phyloP scores from a whole-genome alignment of 805 yeast species.

The Suhomyces sp. region DNA sequence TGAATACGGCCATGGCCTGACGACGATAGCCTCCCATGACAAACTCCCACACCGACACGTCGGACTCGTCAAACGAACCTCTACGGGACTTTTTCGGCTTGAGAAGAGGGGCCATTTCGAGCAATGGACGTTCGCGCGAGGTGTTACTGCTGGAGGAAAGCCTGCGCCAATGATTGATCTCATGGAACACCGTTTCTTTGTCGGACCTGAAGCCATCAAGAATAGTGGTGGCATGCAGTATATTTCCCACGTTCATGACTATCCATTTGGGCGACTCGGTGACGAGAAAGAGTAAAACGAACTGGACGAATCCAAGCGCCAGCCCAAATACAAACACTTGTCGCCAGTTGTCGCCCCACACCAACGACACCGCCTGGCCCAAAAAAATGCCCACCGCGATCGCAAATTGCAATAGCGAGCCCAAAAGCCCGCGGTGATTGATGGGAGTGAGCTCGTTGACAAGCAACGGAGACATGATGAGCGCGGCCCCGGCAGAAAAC shows the following conservation, averaged over 20 bases:
- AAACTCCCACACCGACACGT: slow-evolving; percentile 19
- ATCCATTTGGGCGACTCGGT: slow-evolving; percentile 45
- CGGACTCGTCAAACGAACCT: slow-evolving; percentile 31
- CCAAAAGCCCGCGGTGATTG: slow-evolving; percentile 41
- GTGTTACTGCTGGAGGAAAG: background rate
- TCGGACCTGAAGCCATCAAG: slow-evolving; percentile 30
- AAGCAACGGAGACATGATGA: slow-evolving; percentile 41
- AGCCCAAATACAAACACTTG: slow-evolving; percentile 27
- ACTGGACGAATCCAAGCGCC: slow-evolving; percentile 25
- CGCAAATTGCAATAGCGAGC: slow-evolving; percentile 37
- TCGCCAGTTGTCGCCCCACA: slow-evolving; percentile 40
- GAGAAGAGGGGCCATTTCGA: slow-evolving; percentile 3
- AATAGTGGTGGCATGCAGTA: slow-evolving; percentile 25
- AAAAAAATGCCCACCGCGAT: slow-evolving; percentile 37
- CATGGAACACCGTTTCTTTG: slow-evolving; percentile 26
- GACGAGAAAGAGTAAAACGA: slow-evolving; percentile 30
- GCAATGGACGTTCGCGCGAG: background rate
- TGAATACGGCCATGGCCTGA: slow-evolving; percentile 21
- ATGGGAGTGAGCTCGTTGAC: slow-evolving; percentile 40
- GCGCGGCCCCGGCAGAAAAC: slow-evolving; percentile 37
- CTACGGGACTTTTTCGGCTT: slow-evolving; percentile 16
- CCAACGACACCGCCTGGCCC: slow-evolving; percentile 31
- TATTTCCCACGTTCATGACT: slow-evolving; percentile 28
- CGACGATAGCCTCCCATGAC: slow-evolving; percentile 13
- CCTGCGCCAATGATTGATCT: slow-evolving; percentile 37